Evolutionary conservation across 257 asterid genomes (phyloP).

Genomic region (Solanum chmielewskii): DNA sequence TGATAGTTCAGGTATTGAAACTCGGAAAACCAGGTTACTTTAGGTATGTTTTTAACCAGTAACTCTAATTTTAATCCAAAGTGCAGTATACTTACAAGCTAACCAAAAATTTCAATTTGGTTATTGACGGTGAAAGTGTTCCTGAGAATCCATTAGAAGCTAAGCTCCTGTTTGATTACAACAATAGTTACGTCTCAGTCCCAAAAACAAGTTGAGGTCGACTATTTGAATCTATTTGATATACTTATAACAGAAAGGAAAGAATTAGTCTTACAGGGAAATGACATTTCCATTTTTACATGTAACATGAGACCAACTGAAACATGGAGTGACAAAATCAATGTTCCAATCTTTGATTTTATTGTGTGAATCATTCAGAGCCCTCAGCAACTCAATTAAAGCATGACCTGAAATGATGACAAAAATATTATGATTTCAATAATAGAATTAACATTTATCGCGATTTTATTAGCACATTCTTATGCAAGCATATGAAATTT

Average conservation of each 20-base stretch:
- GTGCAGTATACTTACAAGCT: conserved; percentile 45
- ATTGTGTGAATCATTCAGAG: conserved; percentile 52
- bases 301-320: conserved; percentile 79
- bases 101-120: conserved; percentile 48
- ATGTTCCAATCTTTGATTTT: conserved; percentile 50
- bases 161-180: conserved; percentile 44
- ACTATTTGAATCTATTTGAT: background rate
- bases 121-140: conserved; percentile 56
- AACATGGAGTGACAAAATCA: conserved; percentile 73
- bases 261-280: conserved; percentile 33
- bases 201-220: background rate
- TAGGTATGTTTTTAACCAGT: background rate
- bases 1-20: background rate
- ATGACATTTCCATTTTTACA: conserved; percentile 59
- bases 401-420: conserved; percentile 50
- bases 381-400: conserved; percentile 36
- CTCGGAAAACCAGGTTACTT: background rate
- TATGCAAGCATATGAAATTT: background rate
- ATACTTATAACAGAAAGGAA: background rate
- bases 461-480: background rate
- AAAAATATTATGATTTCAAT: background rate
- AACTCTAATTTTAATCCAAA: background rate
- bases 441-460: background rate
- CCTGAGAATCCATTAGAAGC: conserved; percentile 73
- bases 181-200: background rate